phyloP scores from a whole-genome alignment of 2,329 filamentous ascomycete genomes.

The Penicillium crustosum region DNA sequence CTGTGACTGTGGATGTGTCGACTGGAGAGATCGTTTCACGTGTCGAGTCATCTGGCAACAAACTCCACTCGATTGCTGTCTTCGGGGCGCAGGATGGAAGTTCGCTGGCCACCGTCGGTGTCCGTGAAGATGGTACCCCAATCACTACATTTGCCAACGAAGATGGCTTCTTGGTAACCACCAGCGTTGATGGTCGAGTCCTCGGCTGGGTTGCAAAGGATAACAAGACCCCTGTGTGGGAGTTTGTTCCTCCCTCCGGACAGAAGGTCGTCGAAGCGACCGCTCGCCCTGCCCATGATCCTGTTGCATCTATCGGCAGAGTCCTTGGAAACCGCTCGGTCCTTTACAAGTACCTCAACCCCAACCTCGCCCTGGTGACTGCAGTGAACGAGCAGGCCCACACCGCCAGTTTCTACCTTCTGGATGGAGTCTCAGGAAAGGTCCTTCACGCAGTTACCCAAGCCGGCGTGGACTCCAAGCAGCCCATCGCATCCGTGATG shows the following conservation, averaged over 20 bases:
- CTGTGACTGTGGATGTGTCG: conserved; percentile 51
- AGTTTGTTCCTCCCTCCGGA: conserved; percentile 64
- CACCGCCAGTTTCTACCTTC: conserved; percentile 69
- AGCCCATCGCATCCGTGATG: conserved; percentile 73
- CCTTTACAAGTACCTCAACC: conserved; percentile 94
- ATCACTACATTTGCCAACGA: conserved; percentile 30
- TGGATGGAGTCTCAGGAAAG: conserved; percentile 84
- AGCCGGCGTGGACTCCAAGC: conserved; percentile 68
- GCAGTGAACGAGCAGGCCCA: conserved; percentile 57
- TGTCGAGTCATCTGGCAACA: conserved; percentile 21
- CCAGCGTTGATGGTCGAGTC: conserved; percentile 42
- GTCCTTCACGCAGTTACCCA: conserved; percentile 72
- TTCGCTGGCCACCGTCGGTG: conserved; percentile 29
- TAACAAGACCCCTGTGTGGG: conserved; percentile 61
- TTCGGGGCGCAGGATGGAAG: conserved; percentile 24
- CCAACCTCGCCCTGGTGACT: conserved; percentile 77
- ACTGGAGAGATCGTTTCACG: conserved; percentile 44
- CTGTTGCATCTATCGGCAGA: conserved; percentile 89
- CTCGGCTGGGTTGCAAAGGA: conserved; percentile 45
- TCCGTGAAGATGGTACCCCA: conserved; percentile 39
- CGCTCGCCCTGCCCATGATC: conserved; percentile 71
- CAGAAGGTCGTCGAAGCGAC: conserved; percentile 69
- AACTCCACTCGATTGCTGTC: conserved; percentile 35
- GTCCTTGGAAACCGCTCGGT: conserved; percentile 91
- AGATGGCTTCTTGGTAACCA: conserved; percentile 42